Percentiles rank a stretch among this genome's conserved stretches.
These are phyloP conservation scores for Holtermannia corniformis DNA, from an alignment of 768 basidiomycete genomes.

Conservation along the genomic window DNA sequence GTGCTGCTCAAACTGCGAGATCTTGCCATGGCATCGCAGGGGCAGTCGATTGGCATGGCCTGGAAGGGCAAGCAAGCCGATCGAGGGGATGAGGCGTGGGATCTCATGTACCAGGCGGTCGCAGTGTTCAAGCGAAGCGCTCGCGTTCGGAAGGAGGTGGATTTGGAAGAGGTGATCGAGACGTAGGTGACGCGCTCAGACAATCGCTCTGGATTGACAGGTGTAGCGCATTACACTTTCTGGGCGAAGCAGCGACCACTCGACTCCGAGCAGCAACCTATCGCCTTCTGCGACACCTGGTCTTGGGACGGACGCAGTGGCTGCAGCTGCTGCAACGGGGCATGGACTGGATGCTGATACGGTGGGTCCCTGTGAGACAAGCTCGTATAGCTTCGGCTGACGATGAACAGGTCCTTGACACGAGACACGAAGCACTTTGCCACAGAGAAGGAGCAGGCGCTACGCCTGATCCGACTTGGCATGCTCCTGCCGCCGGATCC, in stretches of 20 bases:
- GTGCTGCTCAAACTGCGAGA: conserved; percentile 15
- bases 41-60: conserved; percentile 13
- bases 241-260: conserved; percentile 65
- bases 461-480: conserved; percentile 76
- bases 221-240: conserved; percentile 61
- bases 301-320: conserved; percentile 69
- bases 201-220: not conserved
- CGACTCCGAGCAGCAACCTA: conserved; percentile 73
- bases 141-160: conserved; percentile 66
- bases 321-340: conserved; percentile 53
- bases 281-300: conserved; percentile 64
- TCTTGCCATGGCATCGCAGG: not conserved
- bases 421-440: conserved; percentile 64
- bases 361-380: conserved; percentile 47
- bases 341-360: conserved; percentile 83
- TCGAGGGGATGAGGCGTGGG: conserved; percentile 18
- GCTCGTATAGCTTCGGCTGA: conserved; percentile 4
- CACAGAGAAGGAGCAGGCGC: conserved; percentile 81
- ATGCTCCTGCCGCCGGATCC: conserved; percentile 60
- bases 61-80: conserved; percentile 13
- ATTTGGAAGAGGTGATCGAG: conserved; percentile 59
- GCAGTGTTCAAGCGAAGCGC: conserved; percentile 51
- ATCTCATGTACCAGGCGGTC: conserved; percentile 18
- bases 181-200: conserved; percentile 49
- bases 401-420: conserved; percentile 56